These are phyloP conservation scores for Thalassia testudinum DNA, from an alignment of 116 monocot species.

Conservation along the genomic window DNA sequence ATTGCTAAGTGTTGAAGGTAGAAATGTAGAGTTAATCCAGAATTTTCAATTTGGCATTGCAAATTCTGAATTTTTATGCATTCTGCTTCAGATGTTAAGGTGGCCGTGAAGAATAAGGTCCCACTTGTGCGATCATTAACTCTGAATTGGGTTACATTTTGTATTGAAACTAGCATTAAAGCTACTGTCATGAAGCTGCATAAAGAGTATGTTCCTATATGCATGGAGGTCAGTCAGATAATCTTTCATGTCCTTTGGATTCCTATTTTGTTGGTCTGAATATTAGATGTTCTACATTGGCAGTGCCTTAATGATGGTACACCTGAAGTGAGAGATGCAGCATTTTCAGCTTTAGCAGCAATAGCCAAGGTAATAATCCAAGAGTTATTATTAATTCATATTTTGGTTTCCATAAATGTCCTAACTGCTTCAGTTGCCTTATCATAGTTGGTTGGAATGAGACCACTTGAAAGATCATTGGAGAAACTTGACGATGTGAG, in stretches of 20 bases:
- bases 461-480: conserved; percentile 78
- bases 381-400: neutral
- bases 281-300: neutral
- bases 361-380: conserved; percentile 62
- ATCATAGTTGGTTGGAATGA: conserved; percentile 91
- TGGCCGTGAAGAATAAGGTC: conserved; percentile 94
- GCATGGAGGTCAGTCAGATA: conserved; percentile 71
- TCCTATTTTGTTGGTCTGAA: neutral
- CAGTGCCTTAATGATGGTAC: conserved; percentile 98
- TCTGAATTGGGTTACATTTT: conserved; percentile 92
- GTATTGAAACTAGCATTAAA: conserved; percentile 88
- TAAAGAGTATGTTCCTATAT: conserved; percentile 98
- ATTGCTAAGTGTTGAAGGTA: too few relatives aligned
- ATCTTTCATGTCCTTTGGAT: neutral
- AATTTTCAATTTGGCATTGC: too few relatives aligned
- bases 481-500: conserved; percentile 99
- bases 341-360: conserved; percentile 88
- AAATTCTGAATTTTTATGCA: neutral
- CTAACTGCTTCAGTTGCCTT: neutral
- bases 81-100: conserved; percentile 63
- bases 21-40: too few relatives aligned
- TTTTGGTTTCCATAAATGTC: neutral
- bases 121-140: conserved; percentile 91
- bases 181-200: conserved; percentile 84
- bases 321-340: conserved; percentile 94